A percentile compares a stretch with the other conserved stretches of the same genome.
phyloP scores from a whole-genome alignment of 1,284 basidiomycete species.

The Schizophyllum commune region DNA sequence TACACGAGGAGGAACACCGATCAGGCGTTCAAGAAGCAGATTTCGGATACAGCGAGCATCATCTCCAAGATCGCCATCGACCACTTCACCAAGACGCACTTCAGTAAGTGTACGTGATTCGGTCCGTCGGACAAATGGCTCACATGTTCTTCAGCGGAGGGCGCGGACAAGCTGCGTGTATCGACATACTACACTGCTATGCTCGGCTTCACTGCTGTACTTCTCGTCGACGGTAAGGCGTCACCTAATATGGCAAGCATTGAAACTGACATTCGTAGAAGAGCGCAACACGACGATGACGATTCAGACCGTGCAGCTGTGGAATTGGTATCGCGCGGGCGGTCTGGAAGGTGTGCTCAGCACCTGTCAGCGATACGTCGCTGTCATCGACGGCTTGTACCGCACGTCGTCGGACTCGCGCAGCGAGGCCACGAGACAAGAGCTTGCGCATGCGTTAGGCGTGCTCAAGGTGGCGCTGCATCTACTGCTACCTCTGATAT shows the following conservation, averaged over 20 bases:
- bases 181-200: constrained; percentile 75
- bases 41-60: constrained; percentile 57
- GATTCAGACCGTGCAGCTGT: constrained; percentile 79
- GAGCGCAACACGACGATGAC: constrained; percentile 61
- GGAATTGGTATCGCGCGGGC: constrained; percentile 65
- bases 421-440: constrained; percentile 48
- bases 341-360: constrained; percentile 68
- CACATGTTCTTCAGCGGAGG: constrained; percentile 4
- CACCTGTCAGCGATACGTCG: constrained; percentile 51
- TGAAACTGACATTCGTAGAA: constrained; percentile 36
- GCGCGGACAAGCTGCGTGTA: constrained; percentile 46
- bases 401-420: constrained; percentile 44
- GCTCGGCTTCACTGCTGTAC: constrained; percentile 61
- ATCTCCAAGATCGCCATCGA: constrained; percentile 71
- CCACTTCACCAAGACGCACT: constrained; percentile 55
- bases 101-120: constrained; percentile 34
- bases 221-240: constrained; percentile 78
- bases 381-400: constrained; percentile 47
- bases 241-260: constrained; percentile 2
- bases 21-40: constrained; percentile 70
- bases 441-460: constrained; percentile 68
- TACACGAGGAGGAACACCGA: constrained; percentile 79
- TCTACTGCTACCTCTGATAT: constrained; percentile 71
- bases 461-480: constrained; percentile 79
- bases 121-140: background rate